Evolutionary conservation across 148 eudicot species (phyloP).

Genomic region (Diospyros kaki): DNA sequence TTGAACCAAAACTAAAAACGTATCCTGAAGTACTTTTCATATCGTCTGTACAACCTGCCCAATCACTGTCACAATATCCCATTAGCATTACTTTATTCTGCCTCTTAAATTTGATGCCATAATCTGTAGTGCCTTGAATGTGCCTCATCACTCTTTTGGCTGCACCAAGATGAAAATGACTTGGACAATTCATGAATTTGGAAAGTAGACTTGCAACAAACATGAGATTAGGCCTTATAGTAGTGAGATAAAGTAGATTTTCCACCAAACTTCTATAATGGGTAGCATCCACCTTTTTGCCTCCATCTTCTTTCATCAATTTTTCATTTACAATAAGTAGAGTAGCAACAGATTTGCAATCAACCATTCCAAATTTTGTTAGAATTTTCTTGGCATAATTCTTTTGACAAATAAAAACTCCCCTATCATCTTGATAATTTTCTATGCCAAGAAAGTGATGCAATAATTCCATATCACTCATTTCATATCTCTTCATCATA

Average conservation of each 20-base stretch:
- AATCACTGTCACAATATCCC: background rate
- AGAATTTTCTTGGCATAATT: too few relatives aligned
- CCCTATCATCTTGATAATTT: too few relatives aligned
- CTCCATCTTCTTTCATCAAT: too few relatives aligned
- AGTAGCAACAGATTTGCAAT: too few relatives aligned
- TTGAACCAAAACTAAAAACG: background rate
- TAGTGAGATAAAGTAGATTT: background rate
- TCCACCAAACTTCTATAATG: background rate
- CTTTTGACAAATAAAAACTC: too few relatives aligned
- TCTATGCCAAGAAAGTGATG: too few relatives aligned
- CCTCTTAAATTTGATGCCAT: background rate
- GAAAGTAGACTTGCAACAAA: background rate
- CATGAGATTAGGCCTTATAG: background rate
- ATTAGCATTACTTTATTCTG: background rate
- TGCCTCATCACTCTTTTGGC: background rate
- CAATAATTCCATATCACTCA: too few relatives aligned
- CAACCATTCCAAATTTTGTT: too few relatives aligned
- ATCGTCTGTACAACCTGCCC: background rate
- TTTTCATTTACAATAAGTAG: too few relatives aligned
- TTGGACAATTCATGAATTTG: background rate
- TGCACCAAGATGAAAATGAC: background rate
- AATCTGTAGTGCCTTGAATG: background rate
- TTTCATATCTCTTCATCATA: background rate
- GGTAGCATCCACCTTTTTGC: background rate
- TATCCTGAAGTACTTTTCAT: background rate